A percentile compares a stretch with the other conserved stretches of the same genome.
These are phyloP conservation scores for Hemisphaericaspora nanyangensis DNA, from an alignment of 805 yeast genomes.

Conservation along the genomic window DNA sequence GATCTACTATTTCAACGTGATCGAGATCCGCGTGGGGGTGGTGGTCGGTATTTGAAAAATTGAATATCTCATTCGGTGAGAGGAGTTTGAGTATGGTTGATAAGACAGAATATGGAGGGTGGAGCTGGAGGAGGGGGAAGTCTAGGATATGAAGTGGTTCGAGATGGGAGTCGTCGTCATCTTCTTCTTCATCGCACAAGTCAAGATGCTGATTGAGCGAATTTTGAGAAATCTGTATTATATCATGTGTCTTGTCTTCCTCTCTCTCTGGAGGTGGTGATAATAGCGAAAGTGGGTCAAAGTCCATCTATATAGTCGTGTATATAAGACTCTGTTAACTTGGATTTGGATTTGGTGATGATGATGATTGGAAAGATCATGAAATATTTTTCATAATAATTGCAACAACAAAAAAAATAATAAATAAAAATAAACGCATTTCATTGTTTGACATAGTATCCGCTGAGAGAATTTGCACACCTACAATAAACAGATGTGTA, in stretches of 20 bases:
- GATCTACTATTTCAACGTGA: constrained; percentile 6
- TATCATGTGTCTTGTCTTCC: too few relatives aligned
- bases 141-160: constrained; percentile 52
- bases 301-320: constrained; percentile 28
- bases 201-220: too few relatives aligned
- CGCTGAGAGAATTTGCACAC: too few relatives aligned
- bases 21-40: background rate
- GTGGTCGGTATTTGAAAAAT: constrained; percentile 34
- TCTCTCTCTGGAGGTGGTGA: constrained; percentile 19
- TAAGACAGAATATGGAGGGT: constrained; percentile 48
- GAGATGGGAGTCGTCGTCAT: constrained; percentile 18
- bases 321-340: too few relatives aligned
- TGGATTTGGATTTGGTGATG: too few relatives aligned
- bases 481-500: too few relatives aligned
- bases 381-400: too few relatives aligned
- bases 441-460: too few relatives aligned
- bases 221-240: too few relatives aligned
- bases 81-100: constrained; percentile 44
- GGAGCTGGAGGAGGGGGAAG: constrained; percentile 46
- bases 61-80: constrained; percentile 45
- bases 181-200: constrained; percentile 3
- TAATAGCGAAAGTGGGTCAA: constrained; percentile 40
- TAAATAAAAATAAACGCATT: too few relatives aligned
- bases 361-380: too few relatives aligned
- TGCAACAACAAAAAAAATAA: too few relatives aligned